phyloP scores from a whole-genome alignment of 164 flowering plant species.

The Chimonanthus salicifolius region DNA sequence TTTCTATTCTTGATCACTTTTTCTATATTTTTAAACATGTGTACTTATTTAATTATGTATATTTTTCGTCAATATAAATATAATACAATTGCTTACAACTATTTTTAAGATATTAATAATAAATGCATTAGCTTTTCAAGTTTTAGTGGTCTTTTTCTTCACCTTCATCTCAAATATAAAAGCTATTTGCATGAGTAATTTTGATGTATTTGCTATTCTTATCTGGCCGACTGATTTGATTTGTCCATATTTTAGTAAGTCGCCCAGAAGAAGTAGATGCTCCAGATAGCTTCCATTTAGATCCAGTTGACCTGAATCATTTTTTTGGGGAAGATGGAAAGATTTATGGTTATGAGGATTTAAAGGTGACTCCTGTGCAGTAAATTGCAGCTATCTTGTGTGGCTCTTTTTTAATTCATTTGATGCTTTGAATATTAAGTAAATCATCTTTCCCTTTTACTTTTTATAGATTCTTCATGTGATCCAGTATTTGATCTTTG shows the following conservation, averaged over 20 bases:
- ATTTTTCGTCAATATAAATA: too few species aligned
- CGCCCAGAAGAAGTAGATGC: conserved; percentile 64
- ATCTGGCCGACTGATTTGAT: neutral
- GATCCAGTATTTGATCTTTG: neutral
- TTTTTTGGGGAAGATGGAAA: conserved; percentile 86
- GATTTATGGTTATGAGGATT: conserved; percentile 75
- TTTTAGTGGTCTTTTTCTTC: neutral
- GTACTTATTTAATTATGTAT: too few species aligned
- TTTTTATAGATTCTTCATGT: neutral
- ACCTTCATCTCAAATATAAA: neutral
- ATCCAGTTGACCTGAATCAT: conserved; percentile 63
- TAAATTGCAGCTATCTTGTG: neutral
- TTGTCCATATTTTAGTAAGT: conserved; percentile 40
- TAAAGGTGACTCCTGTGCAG: conserved; percentile 48
- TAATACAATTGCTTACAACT: too few species aligned
- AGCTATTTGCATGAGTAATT: neutral
- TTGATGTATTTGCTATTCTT: neutral
- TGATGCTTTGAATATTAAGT: neutral
- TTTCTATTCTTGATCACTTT: too few species aligned
- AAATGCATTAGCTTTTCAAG: neutral
- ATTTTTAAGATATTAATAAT: too few species aligned
- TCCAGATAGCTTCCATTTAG: conserved; percentile 35
- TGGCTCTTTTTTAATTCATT: neutral
- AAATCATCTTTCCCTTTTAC: neutral
- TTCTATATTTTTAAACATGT: too few species aligned